Evolutionary conservation across 768 basidiomycete species (phyloP), one percentile per base, ranked within the genome.

Genomic region (Sarcodon sp.): DNA sequence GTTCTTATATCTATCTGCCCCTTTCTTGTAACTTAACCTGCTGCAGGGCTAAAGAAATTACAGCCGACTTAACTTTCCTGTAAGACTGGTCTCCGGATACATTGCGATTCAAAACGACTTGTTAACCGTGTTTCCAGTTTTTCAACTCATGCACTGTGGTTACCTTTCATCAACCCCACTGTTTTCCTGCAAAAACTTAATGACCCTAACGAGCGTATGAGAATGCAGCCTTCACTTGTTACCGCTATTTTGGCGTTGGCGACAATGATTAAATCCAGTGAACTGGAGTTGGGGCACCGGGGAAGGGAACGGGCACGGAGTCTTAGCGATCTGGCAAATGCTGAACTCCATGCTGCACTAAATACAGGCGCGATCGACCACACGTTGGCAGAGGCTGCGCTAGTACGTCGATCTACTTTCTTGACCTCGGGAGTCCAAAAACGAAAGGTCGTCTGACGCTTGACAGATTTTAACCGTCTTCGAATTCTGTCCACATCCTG

Each of bases 401-500:
- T 83, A 52, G 83, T 84, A 45, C 52, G 73, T 13, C 44, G 7
- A 39, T 41, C 15, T 18, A 21, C 32, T 21, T 35, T 38, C 39
- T 4, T 15, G n/a, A 13, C 11, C 5, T 38, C 12, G 16, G 16
- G 8, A n/a, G 21, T 27, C 21, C 21, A 27, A 27, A 27, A 27
- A 13, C 39, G 21, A 36, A 27, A 32, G 27, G 18, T 27, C 38
- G 16, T 32, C 10, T 33, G 10, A n/a, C 21, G 4, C 4, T 33
- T 12, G 12, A 27, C 36, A 85, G 85, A 76, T 89, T 44, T 69
- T 88, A 7, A 81, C 86, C 5, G 65, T 89, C 3, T 89, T 85
- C 55, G 87, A 89, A 59, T 73, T 76, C 0, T 87, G 82, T 1
- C 73, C 80, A 4, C 82, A 88, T 51, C 84, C 83, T 6, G 66